phyloP scores from a whole-genome alignment of 306 rosid genomes.

The Cotoneaster glaucophyllus region DNA sequence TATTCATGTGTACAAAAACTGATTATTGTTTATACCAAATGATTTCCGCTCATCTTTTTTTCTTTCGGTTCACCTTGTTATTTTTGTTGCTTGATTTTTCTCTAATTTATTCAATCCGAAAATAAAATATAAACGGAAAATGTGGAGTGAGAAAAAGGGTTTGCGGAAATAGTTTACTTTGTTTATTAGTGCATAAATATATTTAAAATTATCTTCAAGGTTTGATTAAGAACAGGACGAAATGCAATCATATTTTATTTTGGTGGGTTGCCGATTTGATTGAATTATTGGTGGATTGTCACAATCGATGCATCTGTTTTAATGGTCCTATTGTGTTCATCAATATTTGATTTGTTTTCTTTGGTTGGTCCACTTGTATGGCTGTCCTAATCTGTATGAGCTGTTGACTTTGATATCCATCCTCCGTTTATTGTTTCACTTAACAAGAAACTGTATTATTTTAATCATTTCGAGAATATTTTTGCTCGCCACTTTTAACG shows the following conservation, averaged over 20 bases:
- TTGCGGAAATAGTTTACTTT: too few species aligned
- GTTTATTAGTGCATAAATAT: background rate
- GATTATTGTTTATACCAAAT: background rate
- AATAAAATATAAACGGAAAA: too few species aligned
- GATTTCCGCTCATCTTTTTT: background rate
- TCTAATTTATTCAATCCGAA: too few species aligned
- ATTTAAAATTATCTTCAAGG: background rate
- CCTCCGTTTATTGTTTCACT: background rate
- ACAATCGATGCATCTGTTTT: constrained; percentile 7
- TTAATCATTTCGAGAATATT: background rate
- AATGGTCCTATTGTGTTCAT: constrained; percentile 15
- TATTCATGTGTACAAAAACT: background rate
- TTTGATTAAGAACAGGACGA: constrained; percentile 1
- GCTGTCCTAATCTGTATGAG: constrained; percentile 3
- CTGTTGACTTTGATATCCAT: background rate
- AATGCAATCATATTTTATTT: background rate
- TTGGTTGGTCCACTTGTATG: constrained; percentile 36
- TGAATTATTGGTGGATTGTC: constrained; percentile 39
- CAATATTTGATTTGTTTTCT: background rate
- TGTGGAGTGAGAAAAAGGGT: too few species aligned
- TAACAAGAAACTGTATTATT: background rate
- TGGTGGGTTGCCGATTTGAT: constrained; percentile 12
- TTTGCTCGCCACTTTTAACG: background rate
- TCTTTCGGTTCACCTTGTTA: too few species aligned
- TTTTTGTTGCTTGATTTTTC: too few species aligned